Evolutionary conservation across 176 grass and related monocot species (phyloP), one percentile per base, ranked within the genome.

Genomic region (Pontederia crassipes): DNA sequence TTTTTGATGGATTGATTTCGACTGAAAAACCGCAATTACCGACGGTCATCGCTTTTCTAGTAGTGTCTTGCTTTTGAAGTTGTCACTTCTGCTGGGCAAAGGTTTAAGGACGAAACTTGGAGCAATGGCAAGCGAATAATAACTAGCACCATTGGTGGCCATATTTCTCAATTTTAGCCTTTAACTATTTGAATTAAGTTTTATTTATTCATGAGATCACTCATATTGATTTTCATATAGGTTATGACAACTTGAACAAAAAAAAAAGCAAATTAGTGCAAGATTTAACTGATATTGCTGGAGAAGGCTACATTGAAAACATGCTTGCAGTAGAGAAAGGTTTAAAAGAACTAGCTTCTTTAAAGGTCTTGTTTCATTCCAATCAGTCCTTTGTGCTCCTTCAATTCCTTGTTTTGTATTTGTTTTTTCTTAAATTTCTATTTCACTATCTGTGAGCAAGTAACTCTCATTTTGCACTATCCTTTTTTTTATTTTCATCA

Each of bases 241-340:
- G 61, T 48, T 62, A 67, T 67, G 55, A 65, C 57, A 76, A 62
- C 70, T 59, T 64, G 20, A 24, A 24, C 61, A 79, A 88, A 24
- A 73, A 75, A 57, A 68, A 46, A 62, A 83, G 74, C 55, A 83
- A 83, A 45, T 75, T 81, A 32, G 76, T 73, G 75, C 68, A 72
- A 72, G 75, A 73, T 75, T 74, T 85, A 59, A 88, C 70, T 70
- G 76, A 85, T 52, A 76, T 73, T 57, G 78, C 80, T 24, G 87
- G 86, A 74, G 86, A 97, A 80, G 87, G 87, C 62, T 91, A 85
- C 32, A 77, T 91, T 77, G 93, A 91, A 85, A 83, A 76, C 65
- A 97, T 97, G 87, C 87, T 97, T 69, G 71, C 73, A 54, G 93
- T 88, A 64, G 93, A 97, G 57, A 97, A 97, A 88, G 87, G 93